Percentiles rank a stretch among this genome's conserved stretches.
Evolutionary conservation across 148 eudicot species (phyloP).

Genomic region (Amaranthus cruentus): DNA sequence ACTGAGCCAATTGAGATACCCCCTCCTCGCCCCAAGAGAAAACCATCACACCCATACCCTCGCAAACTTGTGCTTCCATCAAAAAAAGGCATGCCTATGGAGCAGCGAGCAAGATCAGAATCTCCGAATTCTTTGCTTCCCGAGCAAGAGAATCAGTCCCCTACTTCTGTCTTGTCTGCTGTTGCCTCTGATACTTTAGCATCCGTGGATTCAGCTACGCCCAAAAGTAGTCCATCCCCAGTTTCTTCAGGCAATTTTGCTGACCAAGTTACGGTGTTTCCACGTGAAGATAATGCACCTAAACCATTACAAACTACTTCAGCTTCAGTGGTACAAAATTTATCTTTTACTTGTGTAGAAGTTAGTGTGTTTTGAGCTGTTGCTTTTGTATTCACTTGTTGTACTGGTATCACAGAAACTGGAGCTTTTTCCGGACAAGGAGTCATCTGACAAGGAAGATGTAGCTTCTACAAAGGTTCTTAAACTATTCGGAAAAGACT

Average conservation of each 20-base stretch:
- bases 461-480: slow-evolving; percentile 38
- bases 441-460: slow-evolving; percentile 27
- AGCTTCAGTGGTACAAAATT: slow-evolving; percentile 47
- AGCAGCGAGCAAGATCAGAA: slow-evolving; percentile 35
- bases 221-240: slow-evolving; percentile 44
- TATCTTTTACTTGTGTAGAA: background rate
- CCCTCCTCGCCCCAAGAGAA: slow-evolving; percentile 95
- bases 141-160: slow-evolving; percentile 62
- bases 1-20: slow-evolving; percentile 73
- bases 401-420: slow-evolving; percentile 39
- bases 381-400: background rate
- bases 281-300: slow-evolving; percentile 27
- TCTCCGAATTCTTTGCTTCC: slow-evolving; percentile 42
- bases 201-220: slow-evolving; percentile 39
- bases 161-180: slow-evolving; percentile 71
- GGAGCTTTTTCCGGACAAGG: slow-evolving; percentile 41
- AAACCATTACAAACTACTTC: slow-evolving; percentile 24
- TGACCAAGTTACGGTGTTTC: slow-evolving; percentile 19
- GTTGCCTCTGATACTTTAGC: slow-evolving; percentile 44
- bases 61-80: slow-evolving; percentile 52
- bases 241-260: slow-evolving; percentile 38
- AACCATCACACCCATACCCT: slow-evolving; percentile 90
- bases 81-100: slow-evolving; percentile 32
- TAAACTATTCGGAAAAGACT: slow-evolving; percentile 80
- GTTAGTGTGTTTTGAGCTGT: background rate